Percentiles rank a stretch among this genome's conserved stretches.
phyloP scores from a whole-genome alignment of 1,284 basidiomycete species.

The Laetiporus sulphureus region DNA sequence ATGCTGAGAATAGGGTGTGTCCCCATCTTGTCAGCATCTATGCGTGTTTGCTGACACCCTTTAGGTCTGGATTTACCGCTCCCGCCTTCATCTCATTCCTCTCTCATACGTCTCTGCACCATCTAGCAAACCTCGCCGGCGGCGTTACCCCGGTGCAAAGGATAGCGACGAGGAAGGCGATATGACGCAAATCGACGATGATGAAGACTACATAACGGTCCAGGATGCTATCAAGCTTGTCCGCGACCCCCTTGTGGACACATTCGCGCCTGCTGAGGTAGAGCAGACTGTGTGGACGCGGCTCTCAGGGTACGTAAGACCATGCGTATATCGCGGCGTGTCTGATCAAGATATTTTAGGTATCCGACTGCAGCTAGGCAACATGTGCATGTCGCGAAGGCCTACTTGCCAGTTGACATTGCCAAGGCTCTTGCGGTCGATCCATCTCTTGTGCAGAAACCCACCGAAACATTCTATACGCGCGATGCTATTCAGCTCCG shows the following conservation, averaged over 20 bases:
- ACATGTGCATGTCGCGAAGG: constrained; percentile 78
- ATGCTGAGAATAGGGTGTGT: constrained; percentile 87
- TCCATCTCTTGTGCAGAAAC: constrained; percentile 76
- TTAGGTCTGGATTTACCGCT: constrained; percentile 87
- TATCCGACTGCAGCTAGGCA: constrained; percentile 65
- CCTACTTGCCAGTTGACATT: constrained; percentile 74
- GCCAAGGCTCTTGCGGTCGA: constrained; percentile 62
- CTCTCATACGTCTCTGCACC: constrained; percentile 65
- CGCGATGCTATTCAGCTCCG: constrained; percentile 84
- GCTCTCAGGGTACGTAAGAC: constrained; percentile 48
- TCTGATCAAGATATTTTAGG: constrained; percentile 30
- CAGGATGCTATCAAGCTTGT: constrained; percentile 66
- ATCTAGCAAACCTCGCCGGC: constrained; percentile 45
- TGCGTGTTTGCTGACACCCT: background rate
- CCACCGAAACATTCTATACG: constrained; percentile 89
- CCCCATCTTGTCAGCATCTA: background rate
- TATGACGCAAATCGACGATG: constrained; percentile 33
- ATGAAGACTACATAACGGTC: constrained; percentile 49
- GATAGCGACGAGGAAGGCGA: constrained; percentile 46
- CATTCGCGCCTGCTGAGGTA: constrained; percentile 51
- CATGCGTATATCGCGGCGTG: constrained; percentile 1
- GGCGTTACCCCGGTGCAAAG: constrained; percentile 31
- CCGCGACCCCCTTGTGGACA: constrained; percentile 43
- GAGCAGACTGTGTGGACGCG: constrained; percentile 63
- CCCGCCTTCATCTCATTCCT: constrained; percentile 81